Evolutionary conservation across 352 stramenopile genomes (phyloP).

Genomic region (Globisporangium radiosum): DNA sequence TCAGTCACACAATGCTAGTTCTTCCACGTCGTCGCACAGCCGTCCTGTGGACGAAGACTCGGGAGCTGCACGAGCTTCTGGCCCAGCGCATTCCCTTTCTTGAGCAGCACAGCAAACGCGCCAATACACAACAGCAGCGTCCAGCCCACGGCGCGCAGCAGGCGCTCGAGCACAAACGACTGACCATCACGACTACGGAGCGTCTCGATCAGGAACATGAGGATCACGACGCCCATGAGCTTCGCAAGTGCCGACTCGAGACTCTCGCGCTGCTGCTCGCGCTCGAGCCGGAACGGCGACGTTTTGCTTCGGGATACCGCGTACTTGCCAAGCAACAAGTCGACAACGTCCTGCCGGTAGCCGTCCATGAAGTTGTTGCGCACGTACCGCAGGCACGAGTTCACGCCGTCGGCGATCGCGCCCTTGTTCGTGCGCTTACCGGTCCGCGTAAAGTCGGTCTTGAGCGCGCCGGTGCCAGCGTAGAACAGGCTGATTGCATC

Average conservation of each 20-base stretch:
- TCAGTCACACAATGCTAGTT: conserved; percentile 18
- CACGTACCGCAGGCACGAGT: conserved; percentile 93
- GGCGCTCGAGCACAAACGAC: conserved; percentile 43
- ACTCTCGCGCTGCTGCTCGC: conserved; percentile 22
- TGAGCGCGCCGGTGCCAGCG: conserved; percentile 91
- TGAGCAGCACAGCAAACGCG: conserved; percentile 57
- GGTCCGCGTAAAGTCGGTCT: conserved; percentile 94
- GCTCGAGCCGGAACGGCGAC: conserved; percentile 33
- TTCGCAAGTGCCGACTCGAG: conserved; percentile 53
- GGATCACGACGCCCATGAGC: conserved; percentile 35
- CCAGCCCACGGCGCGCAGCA: conserved; percentile 47
- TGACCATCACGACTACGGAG: conserved; percentile 26
- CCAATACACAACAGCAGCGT: conserved; percentile 39
- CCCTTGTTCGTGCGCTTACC: conserved; percentile 91
- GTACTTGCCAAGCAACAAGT: conserved; percentile 83
- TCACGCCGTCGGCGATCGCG: conserved; percentile 92
- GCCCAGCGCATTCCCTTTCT: conserved; percentile 68
- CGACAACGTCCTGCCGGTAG: conserved; percentile 90
- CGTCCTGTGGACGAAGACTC: conserved; percentile 58
- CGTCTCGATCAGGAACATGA: conserved; percentile 61
- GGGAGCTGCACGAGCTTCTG: conserved; percentile 62
- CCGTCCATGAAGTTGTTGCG: conserved; percentile 96
- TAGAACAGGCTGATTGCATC: conserved; percentile 94
- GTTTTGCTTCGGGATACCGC: conserved; percentile 39
- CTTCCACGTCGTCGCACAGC: conserved; percentile 74